These are phyloP conservation scores for Yamadazyma takamatsuzukensis DNA, from an alignment of 805 yeast genomes.

Conservation along the genomic window DNA sequence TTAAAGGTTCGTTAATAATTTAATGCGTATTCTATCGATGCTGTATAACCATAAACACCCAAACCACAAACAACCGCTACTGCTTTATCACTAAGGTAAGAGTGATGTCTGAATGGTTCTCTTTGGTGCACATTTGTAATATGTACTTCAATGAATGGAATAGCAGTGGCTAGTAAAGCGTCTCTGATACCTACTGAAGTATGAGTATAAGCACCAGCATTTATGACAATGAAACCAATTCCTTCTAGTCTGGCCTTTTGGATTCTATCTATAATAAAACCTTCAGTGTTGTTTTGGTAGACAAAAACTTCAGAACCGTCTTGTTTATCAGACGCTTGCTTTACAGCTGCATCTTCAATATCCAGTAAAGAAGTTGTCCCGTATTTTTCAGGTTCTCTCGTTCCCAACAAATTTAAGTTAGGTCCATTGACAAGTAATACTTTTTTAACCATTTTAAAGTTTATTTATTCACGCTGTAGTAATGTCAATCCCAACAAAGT, in stretches of 20 bases:
- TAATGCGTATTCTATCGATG: conserved; percentile 37
- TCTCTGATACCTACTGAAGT: conserved; percentile 50
- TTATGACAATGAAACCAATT: conserved; percentile 43
- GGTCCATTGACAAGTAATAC: conserved; percentile 50
- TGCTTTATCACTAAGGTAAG: conserved; percentile 47
- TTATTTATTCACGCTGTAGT: not conserved
- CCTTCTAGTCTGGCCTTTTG: conserved; percentile 44
- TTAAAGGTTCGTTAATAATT: conserved; percentile 27
- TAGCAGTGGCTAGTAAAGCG: conserved; percentile 45
- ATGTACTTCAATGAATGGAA: conserved; percentile 49
- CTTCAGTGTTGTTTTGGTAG: conserved; percentile 46
- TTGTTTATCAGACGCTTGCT: conserved; percentile 25
- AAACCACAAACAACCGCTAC: conserved; percentile 42
- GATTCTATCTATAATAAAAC: conserved; percentile 43
- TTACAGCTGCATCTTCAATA: conserved; percentile 38
- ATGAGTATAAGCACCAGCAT: conserved; percentile 53
- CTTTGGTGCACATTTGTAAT: conserved; percentile 50
- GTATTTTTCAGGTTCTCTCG: conserved; percentile 48
- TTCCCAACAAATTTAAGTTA: conserved; percentile 46
- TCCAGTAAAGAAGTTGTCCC: conserved; percentile 44
- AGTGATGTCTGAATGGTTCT: conserved; percentile 49
- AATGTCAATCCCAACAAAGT: not conserved
- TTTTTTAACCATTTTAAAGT: conserved; percentile 30
- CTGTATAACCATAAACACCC: conserved; percentile 42
- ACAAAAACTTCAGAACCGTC: conserved; percentile 28